A percentile compares a stretch with the other conserved stretches of the same genome.
Conservation (phyloP, 805 yeast genomes). For the Ogataea dorogensis region DNA sequence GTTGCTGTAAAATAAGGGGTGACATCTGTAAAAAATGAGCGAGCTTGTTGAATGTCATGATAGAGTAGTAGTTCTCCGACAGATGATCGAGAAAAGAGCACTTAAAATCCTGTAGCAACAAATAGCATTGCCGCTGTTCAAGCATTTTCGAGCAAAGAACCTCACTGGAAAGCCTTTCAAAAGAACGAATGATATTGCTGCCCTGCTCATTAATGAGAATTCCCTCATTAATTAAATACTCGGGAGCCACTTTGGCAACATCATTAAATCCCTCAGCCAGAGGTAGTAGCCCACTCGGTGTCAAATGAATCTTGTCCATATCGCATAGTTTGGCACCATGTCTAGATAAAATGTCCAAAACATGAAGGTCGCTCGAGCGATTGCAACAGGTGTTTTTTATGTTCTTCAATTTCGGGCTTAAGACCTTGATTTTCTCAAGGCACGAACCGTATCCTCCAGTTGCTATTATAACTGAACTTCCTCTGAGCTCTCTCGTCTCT, state of each 20-base stretch:
- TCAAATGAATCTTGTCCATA: slow-evolving; percentile 59
- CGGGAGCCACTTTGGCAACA: slow-evolving; percentile 9
- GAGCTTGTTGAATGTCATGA: not conserved
- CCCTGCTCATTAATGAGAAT: slow-evolving; percentile 12
- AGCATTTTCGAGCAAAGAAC: slow-evolving; percentile 14
- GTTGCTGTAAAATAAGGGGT: not conserved
- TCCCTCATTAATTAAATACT: slow-evolving; percentile 8
- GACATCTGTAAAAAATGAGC: not conserved
- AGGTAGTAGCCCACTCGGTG: slow-evolving; percentile 62
- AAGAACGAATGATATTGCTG: slow-evolving; percentile 8
- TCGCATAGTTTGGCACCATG: slow-evolving; percentile 52
- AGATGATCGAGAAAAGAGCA: slow-evolving; percentile 3
- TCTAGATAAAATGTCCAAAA: slow-evolving; percentile 49
- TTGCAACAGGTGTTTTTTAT: slow-evolving; percentile 56
- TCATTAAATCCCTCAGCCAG: slow-evolving; percentile 23
- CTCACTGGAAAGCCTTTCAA: slow-evolving; percentile 3
- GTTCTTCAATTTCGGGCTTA: slow-evolving; percentile 52
- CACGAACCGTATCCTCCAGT: slow-evolving; percentile 70
- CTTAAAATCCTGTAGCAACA: slow-evolving; percentile 9
- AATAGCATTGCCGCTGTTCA: slow-evolving; percentile 6
- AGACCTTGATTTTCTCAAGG: slow-evolving; percentile 42
- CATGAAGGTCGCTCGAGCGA: slow-evolving; percentile 49
- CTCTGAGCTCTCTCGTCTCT: slow-evolving; percentile 26
- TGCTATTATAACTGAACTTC: slow-evolving; percentile 58
- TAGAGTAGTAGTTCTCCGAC: not conserved